Base-by-base conservation (phyloP, 2,329 filamentous ascomycete genomes). In the Aspergillus tubingensis region DNA sequence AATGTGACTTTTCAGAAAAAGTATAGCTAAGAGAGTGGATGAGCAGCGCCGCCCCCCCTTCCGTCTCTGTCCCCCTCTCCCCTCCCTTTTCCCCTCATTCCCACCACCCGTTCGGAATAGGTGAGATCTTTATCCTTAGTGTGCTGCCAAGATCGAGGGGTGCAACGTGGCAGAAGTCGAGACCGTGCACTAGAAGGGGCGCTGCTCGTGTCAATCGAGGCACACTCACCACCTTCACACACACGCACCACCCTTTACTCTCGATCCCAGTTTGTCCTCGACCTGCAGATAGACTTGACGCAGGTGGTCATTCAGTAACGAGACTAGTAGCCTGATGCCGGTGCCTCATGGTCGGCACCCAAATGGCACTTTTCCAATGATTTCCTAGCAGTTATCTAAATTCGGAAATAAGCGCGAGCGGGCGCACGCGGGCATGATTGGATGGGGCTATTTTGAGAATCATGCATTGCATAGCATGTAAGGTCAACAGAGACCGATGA, bases 101-200 rank as follows among this genome's bases (percentile, higher is more conserved):
- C 60, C 54, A 51, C 64, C 61, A 56, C 54, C 58, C 48, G 47
- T 50, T 57, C 57, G 62, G 62, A 60, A 58, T 60, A 51, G 56
- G 64, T 68, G 64, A 68, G 66, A 68, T 68, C 66, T 66, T 68
- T 68, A 68, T 68, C 66, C 59, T 68, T 67, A 67, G 65, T 59
- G 60, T 63, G 54, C 55, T 68, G 66, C 66, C 65, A 68, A 68
- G 66, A 66, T 67, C 61, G 62, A 68, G 62, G 66, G 66, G 60
- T 59, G 58, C 61, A 68, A 68, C 66, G 66, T 68, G 66, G 66
- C 50, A 44, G 63, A 60, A 62, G 59, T 62, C 61, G 54, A 66
- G 63, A 59, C 65, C 63, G 63, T 67, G 66, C 65, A 57, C 47
- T 49, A 52, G 38, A 52, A 47, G 30, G 50, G 39, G 27, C 13